Evolutionary conservation across 2,329 filamentous ascomycete genomes (phyloP), one percentile per base, ranked within the genome.

Genomic region (Chaetomiaceae sp.): DNA sequence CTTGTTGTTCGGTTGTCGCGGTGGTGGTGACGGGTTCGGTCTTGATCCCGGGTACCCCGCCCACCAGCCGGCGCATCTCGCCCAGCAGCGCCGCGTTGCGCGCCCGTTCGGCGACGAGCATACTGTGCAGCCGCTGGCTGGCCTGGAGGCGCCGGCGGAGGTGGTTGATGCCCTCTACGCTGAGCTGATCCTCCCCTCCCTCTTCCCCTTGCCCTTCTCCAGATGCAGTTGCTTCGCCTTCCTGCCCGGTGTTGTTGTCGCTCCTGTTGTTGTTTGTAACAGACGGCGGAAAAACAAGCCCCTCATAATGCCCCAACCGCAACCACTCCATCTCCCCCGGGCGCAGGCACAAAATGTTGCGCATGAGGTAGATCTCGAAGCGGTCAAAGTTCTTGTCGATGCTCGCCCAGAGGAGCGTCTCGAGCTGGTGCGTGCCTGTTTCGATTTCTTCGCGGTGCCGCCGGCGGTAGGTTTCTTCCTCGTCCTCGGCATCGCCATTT

Each of bases 361-460:
- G 79, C 75, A 99, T 78, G 47, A 90, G 86, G 73, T 92, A 96
- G 53, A 99, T 88, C 74, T 94, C 89, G 64, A 92, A 87, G 59
- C 87, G 84, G 74, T 94, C 89, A 66, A 92, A 92, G 61, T 89
- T 88, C 69, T 86, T 88, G 71, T 94, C 89, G 59, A 92, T 89
- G 63, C 84, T 87, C 40, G 87, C 82, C 69, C 89, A 89, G 25
- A 92, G 78, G 8, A 94, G 76, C 15, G 89, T 94, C 70, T 94
- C 89, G 38, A 94, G 77, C 73, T 91, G 86, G 71, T 92, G 88
- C 14, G 89, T 82, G 55, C 94, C 94, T 66, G 90, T 85, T 66
- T 96, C 91, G 59, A 99, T 89, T 71, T 99, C 91, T 57, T 81
- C 71, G 51, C 76, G 72, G 27, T 76, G 75, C 25, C 76, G 78